Evolutionary conservation across 2,329 filamentous ascomycete genomes (phyloP), one percentile per base, ranked within the genome.

Genomic region (Aspergillus quadricinctus): DNA sequence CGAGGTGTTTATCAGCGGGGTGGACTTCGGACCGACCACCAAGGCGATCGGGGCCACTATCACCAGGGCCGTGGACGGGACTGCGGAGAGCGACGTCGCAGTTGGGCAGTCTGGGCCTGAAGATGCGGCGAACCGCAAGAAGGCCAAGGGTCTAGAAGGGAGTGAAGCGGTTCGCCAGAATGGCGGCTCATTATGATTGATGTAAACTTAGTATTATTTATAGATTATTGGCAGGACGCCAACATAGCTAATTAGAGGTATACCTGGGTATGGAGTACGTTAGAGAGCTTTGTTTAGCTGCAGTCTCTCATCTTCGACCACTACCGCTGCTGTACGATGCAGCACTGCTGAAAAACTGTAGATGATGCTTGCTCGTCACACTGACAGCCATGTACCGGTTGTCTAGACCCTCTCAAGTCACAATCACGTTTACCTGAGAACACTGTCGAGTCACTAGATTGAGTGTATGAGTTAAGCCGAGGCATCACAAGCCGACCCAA

Each of bases 1-100:
- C 69, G 89, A 90, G 66, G 74, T 89, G 49, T 90, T 97, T 62
- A 89, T 96, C 51, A 80, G 85, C 9, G 93, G 92, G 0, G 85
- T 97, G 17, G 85, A 91, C 65, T 87, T 77, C 58, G 69, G 61
- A 6, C 49, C 62, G 25, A 46, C 59, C 11, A 52, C 56, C 28
- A 50, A 55, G 14, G 57, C 60, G n/a, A 29, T 61, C 19, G 58
- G 57, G 50, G 53, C 60, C 27, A 56, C 63, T 21, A 59, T 67
- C 27, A 57, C 58, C 31, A 55, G 64, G 28, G 60, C 60, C 21
- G 56, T 68, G 8, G 61, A 60, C 29, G 64, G 67, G 21, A 52
- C 56, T 31, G 58, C 55, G 7, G 58, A 62, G n/a, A 61, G 55
- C 52, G 64, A 61, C 25, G 35, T 40, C 25, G 43, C 23, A 11